Evolutionary conservation across 1,139 yeast species (phyloP), one percentile per base, ranked within the genome.

Genomic region (Zhuliangozyma blackwelliae): DNA sequence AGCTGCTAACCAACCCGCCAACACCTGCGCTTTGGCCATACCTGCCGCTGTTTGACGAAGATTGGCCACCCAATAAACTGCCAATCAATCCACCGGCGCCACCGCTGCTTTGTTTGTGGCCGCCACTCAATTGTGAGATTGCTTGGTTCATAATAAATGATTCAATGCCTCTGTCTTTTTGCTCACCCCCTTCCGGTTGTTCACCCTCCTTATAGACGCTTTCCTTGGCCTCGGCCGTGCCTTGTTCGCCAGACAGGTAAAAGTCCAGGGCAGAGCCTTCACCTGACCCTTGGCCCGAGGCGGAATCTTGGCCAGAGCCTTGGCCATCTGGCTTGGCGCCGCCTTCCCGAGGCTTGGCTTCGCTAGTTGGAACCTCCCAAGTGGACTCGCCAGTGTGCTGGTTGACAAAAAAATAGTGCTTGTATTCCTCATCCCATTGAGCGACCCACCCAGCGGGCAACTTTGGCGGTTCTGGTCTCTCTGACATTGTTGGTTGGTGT

Each of bases 401-500:
- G 39, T 59, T 52, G 28, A 58, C 55, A 33, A 41, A 59, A 40
- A 48, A 59, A 38, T 47, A 59, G 27, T 45, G 38, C 34, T 52
- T 36, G 40, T 54, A 55, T 36, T 55, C 57, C 28, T 54, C 55
- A 35, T 59, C 63, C 58, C 58, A 60, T 36, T 53, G 53, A 8
- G 63, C 63, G 2, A 46, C 39, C 64, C 64, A 59, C 7, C 62
- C 64, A 5, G 43, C 42, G 5, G 64, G 65, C 25, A 57, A 38
- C 19, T 38, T 33, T 5, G 48, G 48, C 23, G 40, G 33, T 25
- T 35, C 36, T 21, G 38, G 35, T 38, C 36, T 41, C 9, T 35
- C 38, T 19, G 43, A 36, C 45, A 40, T 43, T 10, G 13, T 25
- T 20, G 3, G 26, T 23, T 16, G 16, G 16, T 16, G 16, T 16